phyloP scores from a whole-genome alignment of 192 early-diverging fungal genomes.

The Coemansia interrupta region DNA sequence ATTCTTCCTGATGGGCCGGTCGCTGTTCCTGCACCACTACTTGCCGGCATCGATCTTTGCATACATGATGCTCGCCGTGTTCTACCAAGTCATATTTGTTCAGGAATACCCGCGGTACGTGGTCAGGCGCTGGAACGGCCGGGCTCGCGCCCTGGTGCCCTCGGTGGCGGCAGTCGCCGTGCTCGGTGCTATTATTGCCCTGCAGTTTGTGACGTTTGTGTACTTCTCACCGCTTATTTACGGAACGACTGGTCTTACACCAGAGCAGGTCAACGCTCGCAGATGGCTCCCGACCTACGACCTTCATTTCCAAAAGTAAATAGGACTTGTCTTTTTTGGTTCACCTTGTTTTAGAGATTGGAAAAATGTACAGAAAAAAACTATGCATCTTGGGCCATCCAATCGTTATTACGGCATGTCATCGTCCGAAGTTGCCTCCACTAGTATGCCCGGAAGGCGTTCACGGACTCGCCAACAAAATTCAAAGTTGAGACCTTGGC shows the following conservation, averaged over 20 bases:
- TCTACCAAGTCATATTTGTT: conserved; percentile 59
- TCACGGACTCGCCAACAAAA: no score
- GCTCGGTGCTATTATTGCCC: conserved; percentile 40
- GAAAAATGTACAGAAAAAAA: no score
- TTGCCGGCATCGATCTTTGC: conserved; percentile 72
- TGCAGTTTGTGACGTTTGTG: conserved; percentile 61
- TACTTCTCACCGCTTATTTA: conserved; percentile 88
- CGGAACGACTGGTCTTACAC: conserved; percentile 64
- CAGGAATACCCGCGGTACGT: conserved; percentile 43
- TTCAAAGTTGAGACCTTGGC: no score
- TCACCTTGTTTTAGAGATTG: no score
- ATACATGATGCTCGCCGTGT: conserved; percentile 58
- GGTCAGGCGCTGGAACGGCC: conserved; percentile 29
- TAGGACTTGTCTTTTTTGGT: not conserved
- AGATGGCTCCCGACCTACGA: conserved; percentile 84
- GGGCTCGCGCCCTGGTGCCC: conserved; percentile 40
- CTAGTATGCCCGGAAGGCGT: no score
- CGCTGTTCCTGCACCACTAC: conserved; percentile 82
- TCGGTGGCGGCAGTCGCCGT: conserved; percentile 34
- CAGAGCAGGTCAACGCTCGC: conserved; percentile 58
- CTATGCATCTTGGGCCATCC: no score
- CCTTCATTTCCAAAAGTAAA: conserved; percentile 63
- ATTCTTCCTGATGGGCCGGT: conserved; percentile 71
- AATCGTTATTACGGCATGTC: no score
- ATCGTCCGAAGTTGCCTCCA: no score